These are phyloP conservation scores for Pseudophaeomoniella oleicola DNA, from an alignment of 2,329 filamentous ascomycete genomes.

Conservation along the genomic window DNA sequence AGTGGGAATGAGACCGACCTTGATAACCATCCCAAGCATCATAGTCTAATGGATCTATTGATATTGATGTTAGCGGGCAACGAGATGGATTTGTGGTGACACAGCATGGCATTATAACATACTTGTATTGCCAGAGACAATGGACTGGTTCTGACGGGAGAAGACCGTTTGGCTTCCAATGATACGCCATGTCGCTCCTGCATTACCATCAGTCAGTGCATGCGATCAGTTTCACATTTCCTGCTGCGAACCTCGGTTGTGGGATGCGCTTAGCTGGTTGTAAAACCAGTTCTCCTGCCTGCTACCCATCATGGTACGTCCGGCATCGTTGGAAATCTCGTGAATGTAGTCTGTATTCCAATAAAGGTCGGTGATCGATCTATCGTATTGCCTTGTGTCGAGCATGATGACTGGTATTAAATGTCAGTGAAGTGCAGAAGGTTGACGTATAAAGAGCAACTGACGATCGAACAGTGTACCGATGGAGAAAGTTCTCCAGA, in stretches of 20 bases:
- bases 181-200: constrained; percentile 55
- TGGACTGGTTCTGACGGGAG: constrained; percentile 37
- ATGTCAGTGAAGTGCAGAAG: too few species aligned
- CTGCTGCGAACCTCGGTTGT: too few species aligned
- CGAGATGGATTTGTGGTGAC: too few species aligned
- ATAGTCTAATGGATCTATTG: constrained; percentile 32
- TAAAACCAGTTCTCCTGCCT: constrained; percentile 67
- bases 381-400: constrained; percentile 55
- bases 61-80: neutral
- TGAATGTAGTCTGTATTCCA: constrained; percentile 50
- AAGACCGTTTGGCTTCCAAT: constrained; percentile 60
- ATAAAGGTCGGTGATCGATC: constrained; percentile 45
- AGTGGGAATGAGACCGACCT: neutral
- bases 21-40: constrained; percentile 34
- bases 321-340: constrained; percentile 50
- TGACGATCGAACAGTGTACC: constrained; percentile 48
- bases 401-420: constrained; percentile 47
- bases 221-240: too few species aligned
- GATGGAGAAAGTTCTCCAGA: constrained; percentile 54
- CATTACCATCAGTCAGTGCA: too few species aligned
- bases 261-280: constrained; percentile 39
- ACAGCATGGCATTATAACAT: too few species aligned
- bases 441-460: too few species aligned
- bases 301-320: constrained; percentile 55
- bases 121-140: constrained; percentile 26